Evolutionary conservation across 2,329 filamentous ascomycete species (phyloP), one percentile per base, ranked within the genome.

Genomic region (Leptoxyphium fumago): DNA sequence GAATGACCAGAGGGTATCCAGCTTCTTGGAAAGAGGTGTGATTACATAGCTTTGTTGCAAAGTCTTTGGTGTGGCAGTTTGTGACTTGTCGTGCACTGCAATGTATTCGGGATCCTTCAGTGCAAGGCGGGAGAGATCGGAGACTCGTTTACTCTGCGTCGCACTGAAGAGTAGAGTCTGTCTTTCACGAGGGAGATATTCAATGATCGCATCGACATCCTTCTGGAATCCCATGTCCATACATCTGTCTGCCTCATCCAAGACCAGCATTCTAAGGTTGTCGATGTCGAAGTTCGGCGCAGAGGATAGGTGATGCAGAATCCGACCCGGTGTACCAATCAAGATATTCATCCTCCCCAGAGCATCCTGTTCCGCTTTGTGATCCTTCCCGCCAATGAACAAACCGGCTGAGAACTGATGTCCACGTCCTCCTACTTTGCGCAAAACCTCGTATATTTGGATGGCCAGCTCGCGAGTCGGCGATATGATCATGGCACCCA

Each of bases 161-260:
- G 91, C 91, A 58, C 84, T 93, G 69, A 96, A 98, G 9, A 98
- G 76, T 59, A 98, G 72, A 0, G 91, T 98, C 65, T 98, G 91
- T 48, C 91, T 74, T 26, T 81, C 70, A 54, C 78, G 80, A 1
- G 91, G 91, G 1, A 98, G 70, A 60, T 96, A 93, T 48, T 94
- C 87, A 26, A 98, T 67, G 42, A 98, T 83, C 0, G 91, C 91
- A 64, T 98, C 91, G 2, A 98, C 80, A 1, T 85, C 85, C 5
- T 73, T 71, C 63, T 94, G 82, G 61, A 98, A 98, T 5, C 91
- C 91, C 86, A 96, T 91, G 58, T 98, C 91, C 74, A 98, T 79
- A 57, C 95, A 95, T 34, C 91, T 78, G 62, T 98, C 91, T 2
- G 91, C 91, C 63, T 98, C 91, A 56, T 98, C 91, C 45, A 98